phyloP scores from a whole-genome alignment of 108 stramenopile species.

The Cyclotella kingstonii region DNA sequence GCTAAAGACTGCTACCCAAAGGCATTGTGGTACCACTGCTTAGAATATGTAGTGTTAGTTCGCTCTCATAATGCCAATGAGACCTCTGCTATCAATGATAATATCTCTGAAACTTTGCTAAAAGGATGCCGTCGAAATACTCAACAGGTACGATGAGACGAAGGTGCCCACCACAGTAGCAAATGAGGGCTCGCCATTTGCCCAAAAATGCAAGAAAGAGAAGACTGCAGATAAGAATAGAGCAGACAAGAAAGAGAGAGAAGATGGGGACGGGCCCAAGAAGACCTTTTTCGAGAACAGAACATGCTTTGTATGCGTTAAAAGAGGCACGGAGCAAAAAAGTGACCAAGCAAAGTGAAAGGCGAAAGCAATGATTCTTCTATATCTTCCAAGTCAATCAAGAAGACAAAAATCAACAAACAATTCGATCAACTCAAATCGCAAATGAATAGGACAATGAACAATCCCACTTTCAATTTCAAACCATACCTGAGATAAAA shows the following conservation, averaged over 20 bases:
- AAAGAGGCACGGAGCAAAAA: background rate
- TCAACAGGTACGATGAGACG: slow-evolving; percentile 26
- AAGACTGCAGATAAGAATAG: background rate
- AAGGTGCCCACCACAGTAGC: background rate
- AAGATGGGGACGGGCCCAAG: background rate
- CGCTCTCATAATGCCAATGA: too few relatives aligned
- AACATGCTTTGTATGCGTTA: slow-evolving; percentile 7
- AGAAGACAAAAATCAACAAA: slow-evolving; percentile 4
- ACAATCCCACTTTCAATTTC: slow-evolving; percentile 15
- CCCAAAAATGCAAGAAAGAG: slow-evolving; percentile 13
- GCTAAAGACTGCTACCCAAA: too few relatives aligned
- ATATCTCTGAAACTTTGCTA: too few relatives aligned
- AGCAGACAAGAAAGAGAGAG: background rate
- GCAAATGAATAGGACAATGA: background rate
- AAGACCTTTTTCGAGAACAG: background rate
- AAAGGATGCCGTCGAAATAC: slow-evolving; percentile 3
- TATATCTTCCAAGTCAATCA: background rate
- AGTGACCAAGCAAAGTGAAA: background rate
- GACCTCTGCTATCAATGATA: too few relatives aligned
- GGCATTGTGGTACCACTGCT: too few relatives aligned
- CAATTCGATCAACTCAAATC: background rate
- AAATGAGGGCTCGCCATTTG: slow-evolving; percentile 9
- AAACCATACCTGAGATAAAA: too few relatives aligned
- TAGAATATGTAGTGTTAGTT: too few relatives aligned
- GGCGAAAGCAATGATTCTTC: background rate